phyloP scores from a whole-genome alignment of 345 rosid species.

The Rubroshorea leprosula region DNA sequence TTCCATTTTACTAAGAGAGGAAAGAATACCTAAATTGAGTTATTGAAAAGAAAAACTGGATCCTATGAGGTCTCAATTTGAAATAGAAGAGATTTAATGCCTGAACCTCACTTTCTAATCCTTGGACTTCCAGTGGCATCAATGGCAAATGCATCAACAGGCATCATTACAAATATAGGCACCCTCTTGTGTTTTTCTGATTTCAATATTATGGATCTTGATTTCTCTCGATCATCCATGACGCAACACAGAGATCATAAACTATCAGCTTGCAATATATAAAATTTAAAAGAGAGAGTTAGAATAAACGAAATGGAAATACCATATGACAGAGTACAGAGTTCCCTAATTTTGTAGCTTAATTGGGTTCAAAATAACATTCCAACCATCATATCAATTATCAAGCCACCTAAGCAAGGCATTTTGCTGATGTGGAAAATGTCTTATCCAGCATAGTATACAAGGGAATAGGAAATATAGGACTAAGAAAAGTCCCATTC shows the following conservation, averaged over 20 bases:
- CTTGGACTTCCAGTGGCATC: constrained; percentile 53
- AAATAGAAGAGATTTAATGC: neutral
- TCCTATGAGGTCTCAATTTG: neutral
- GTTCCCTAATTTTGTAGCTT: no score
- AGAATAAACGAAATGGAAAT: neutral
- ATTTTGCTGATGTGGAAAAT: no score
- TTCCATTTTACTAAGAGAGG: constrained; percentile 5
- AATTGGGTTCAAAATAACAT: no score
- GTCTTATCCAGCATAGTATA: no score
- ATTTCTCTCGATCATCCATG: constrained; percentile 60
- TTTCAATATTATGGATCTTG: constrained; percentile 39
- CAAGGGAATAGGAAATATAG: no score
- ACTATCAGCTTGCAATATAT: neutral
- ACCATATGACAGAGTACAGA: neutral
- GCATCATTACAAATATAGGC: constrained; percentile 59
- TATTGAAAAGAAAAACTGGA: neutral
- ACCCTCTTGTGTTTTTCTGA: constrained; percentile 54
- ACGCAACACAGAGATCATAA: constrained; percentile 24
- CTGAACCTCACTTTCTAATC: constrained; percentile 39
- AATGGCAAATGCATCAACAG: constrained; percentile 37
- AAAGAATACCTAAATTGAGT: neutral
- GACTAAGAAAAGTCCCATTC: no score
- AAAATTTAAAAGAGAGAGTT: neutral
- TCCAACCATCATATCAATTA: neutral
- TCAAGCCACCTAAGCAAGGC: no score